Conservation (phyloP, 345 rosid genomes). For the Microcos paniculata region DNA sequence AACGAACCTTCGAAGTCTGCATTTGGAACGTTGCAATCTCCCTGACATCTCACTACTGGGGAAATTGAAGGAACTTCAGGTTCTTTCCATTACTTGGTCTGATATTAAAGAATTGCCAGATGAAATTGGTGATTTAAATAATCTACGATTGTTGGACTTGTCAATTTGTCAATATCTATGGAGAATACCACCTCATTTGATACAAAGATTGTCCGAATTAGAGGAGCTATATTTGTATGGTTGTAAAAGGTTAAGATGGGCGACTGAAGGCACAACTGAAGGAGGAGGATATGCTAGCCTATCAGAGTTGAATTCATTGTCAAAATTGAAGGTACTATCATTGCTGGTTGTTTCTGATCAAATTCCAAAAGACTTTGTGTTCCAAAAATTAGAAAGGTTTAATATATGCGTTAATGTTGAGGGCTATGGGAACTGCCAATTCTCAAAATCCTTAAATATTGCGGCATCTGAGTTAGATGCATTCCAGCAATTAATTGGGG, state of each 20-base stretch:
- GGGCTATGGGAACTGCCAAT: background rate
- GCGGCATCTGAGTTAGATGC: background rate
- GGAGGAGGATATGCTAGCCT: background rate
- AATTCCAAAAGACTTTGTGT: background rate
- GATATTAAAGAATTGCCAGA: background rate
- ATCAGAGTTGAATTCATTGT: background rate
- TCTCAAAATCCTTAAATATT: background rate
- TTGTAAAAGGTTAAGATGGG: background rate
- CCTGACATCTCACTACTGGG: background rate
- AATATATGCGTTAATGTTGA: background rate
- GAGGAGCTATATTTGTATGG: background rate
- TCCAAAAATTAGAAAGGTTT: background rate
- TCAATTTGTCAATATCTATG: fast-evolving
- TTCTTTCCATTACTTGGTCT: background rate
- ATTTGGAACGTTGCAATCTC: background rate
- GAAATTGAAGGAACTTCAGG: background rate
- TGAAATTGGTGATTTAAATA: background rate
- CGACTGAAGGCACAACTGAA: background rate
- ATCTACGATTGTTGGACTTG: background rate
- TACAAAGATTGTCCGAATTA: background rate
- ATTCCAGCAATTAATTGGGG: background rate
- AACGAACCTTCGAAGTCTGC: background rate
- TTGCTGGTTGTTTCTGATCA: background rate
- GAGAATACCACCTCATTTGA: background rate
- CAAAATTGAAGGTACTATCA: background rate